Conservation (phyloP, 257 asterid genomes). For the Nemophila menziesii region DNA sequence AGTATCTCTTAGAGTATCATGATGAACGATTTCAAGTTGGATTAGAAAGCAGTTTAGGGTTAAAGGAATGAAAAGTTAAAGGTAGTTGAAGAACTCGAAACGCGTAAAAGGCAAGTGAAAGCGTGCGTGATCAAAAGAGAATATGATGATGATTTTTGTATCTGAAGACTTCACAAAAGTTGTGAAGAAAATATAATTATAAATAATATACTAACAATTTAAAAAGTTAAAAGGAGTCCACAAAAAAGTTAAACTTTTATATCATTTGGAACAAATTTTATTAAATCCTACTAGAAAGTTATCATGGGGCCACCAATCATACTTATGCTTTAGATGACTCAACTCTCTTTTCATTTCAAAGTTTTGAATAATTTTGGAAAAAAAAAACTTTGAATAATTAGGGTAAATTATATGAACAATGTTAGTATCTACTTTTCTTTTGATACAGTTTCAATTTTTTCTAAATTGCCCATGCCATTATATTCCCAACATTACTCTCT, state of each 20-base stretch:
- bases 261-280: constrained; percentile 24
- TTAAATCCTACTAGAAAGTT: constrained; percentile 10
- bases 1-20: too few relatives aligned
- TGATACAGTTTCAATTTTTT: constrained; percentile 16
- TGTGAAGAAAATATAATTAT: constrained; percentile 12
- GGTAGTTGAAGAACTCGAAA: constrained; percentile 34
- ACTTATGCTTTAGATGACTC: background rate
- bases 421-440: constrained; percentile 14
- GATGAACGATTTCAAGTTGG: too few relatives aligned
- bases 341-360: background rate
- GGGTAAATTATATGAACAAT: constrained; percentile 10
- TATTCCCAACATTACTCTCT: constrained; percentile 15
- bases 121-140: constrained; percentile 80
- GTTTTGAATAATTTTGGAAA: too few relatives aligned
- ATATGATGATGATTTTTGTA: constrained; percentile 47
- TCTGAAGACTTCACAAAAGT: constrained; percentile 36
- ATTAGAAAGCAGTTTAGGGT: too few relatives aligned
- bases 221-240: constrained; percentile 17
- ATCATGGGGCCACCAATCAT: constrained; percentile 14
- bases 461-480: constrained; percentile 12
- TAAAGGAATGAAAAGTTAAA: background rate
- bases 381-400: background rate
- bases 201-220: constrained; percentile 17
- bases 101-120: constrained; percentile 79
- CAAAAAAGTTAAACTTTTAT: constrained; percentile 24